Conservation (phyloP, 768 basidiomycete species). For the Trametes cubensis region DNA sequence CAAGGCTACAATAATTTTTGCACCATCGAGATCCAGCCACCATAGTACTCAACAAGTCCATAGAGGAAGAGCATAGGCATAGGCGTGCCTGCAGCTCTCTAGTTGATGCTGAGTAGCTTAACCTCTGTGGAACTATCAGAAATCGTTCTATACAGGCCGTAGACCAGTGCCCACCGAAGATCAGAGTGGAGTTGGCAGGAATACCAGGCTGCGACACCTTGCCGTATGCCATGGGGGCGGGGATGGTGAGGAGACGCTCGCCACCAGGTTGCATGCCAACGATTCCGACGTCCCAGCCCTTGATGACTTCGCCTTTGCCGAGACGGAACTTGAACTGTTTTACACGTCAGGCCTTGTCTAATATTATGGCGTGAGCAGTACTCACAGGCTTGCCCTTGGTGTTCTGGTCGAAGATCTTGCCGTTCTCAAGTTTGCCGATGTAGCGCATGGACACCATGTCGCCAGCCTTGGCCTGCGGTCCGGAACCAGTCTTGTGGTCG, state of each 20-base stretch:
- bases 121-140: slow-evolving; percentile 50
- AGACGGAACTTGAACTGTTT: slow-evolving; percentile 74
- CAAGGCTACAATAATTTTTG: slow-evolving; percentile 11
- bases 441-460: slow-evolving; percentile 86
- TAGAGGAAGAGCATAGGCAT: not conserved
- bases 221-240: slow-evolving; percentile 74
- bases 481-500: slow-evolving; percentile 79
- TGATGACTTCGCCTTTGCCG: slow-evolving; percentile 90
- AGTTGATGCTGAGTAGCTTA: slow-evolving; percentile 72
- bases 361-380: slow-evolving; percentile 14
- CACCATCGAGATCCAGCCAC: not conserved
- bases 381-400: slow-evolving; percentile 84
- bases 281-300: slow-evolving; percentile 93
- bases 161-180: slow-evolving; percentile 61
- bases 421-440: slow-evolving; percentile 84
- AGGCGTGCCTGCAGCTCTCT: slow-evolving; percentile 20
- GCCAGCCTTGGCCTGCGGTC: slow-evolving; percentile 86
- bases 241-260: slow-evolving; percentile 80
- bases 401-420: slow-evolving; percentile 80
- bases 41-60: not conserved
- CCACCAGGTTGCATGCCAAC: slow-evolving; percentile 91
- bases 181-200: slow-evolving; percentile 78
- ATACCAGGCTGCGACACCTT: slow-evolving; percentile 62
- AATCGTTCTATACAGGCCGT: not conserved
- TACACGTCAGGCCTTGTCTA: slow-evolving; percentile 1